Conservation (phyloP, 192 early-diverging fungal species). For the Coemansia brasiliensis region DNA sequence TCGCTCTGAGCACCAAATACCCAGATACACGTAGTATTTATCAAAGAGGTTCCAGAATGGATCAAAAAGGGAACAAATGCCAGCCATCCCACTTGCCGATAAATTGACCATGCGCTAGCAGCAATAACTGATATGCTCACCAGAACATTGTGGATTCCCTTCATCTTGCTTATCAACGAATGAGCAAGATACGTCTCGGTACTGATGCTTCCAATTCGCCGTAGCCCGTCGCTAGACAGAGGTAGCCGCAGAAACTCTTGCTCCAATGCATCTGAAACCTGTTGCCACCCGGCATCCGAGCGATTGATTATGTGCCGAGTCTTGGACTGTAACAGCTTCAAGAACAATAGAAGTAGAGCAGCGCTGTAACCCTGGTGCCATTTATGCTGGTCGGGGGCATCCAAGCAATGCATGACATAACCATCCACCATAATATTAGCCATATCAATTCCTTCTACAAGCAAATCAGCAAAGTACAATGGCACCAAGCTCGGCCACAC, state of each 20-base stretch:
- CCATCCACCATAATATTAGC: conserved; percentile 1
- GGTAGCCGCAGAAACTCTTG: conserved; percentile 34
- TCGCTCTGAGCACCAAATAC: not conserved
- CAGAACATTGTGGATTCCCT: not conserved
- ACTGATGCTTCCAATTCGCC: not conserved
- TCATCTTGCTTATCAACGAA: conserved; percentile 2
- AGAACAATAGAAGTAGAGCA: conserved; percentile 2
- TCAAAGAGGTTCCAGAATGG: not conserved
- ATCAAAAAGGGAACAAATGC: conserved; percentile 14
- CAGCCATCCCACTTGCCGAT: conserved; percentile 20
- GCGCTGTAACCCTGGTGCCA: conserved; percentile 23
- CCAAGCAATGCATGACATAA: conserved; percentile 19
- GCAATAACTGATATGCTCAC: conserved; percentile 6
- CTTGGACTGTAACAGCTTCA: not conserved
- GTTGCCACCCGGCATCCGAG: conserved; percentile 1
- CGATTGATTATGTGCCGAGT: not conserved
- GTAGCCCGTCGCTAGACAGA: conserved; percentile 10
- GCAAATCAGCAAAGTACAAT: conserved; percentile 13
- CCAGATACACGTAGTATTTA: not conserved
- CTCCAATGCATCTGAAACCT: conserved; percentile 10
- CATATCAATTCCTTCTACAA: conserved; percentile 9
- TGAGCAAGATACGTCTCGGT: not conserved
- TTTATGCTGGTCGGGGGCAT: conserved; percentile 6
- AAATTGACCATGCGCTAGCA: conserved; percentile 13
- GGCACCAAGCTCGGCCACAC: conserved; percentile 35